Conservation (phyloP, 148 eudicot species). For the Silene uniflora region DNA sequence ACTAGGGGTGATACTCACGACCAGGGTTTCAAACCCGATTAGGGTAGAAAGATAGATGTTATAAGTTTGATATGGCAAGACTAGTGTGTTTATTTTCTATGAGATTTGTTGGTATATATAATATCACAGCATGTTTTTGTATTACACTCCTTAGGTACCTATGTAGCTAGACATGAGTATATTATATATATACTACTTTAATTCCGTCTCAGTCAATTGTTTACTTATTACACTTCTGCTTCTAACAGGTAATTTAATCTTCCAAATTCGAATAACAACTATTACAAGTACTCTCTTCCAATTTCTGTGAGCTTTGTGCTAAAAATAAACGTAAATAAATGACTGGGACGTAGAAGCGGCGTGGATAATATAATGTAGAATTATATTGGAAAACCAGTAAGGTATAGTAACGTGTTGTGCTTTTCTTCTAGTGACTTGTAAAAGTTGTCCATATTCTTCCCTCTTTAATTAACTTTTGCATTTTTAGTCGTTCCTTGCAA, state of each 20-base stretch:
- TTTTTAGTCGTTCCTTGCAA: conserved; percentile 5
- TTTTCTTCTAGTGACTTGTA: conserved; percentile 35
- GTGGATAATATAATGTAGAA: background rate
- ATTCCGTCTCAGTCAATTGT: too few species aligned
- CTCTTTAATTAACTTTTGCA: conserved; percentile 2
- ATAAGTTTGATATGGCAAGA: background rate
- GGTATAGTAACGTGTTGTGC: conserved; percentile 28
- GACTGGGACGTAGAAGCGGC: too few species aligned
- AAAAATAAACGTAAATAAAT: too few species aligned
- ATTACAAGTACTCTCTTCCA: too few species aligned
- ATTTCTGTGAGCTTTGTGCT: too few species aligned
- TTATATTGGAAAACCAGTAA: conserved; percentile 12
- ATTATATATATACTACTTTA: too few species aligned
- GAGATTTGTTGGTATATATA: conserved; percentile 14
- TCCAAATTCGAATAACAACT: too few species aligned
- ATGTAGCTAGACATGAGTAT: too few species aligned
- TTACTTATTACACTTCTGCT: too few species aligned
- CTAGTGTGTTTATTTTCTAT: background rate
- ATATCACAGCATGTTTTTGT: conserved; percentile 4
- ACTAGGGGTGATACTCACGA: background rate
- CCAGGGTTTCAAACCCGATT: background rate
- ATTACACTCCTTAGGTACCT: background rate
- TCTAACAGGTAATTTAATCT: too few species aligned
- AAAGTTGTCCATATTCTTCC: conserved; percentile 34
- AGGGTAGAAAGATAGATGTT: background rate